A percentile compares a stretch with the other conserved stretches of the same genome.
phyloP scores from a whole-genome alignment of 371 early-diverging fungal genomes.

The Vairimorpha necatrix region DNA sequence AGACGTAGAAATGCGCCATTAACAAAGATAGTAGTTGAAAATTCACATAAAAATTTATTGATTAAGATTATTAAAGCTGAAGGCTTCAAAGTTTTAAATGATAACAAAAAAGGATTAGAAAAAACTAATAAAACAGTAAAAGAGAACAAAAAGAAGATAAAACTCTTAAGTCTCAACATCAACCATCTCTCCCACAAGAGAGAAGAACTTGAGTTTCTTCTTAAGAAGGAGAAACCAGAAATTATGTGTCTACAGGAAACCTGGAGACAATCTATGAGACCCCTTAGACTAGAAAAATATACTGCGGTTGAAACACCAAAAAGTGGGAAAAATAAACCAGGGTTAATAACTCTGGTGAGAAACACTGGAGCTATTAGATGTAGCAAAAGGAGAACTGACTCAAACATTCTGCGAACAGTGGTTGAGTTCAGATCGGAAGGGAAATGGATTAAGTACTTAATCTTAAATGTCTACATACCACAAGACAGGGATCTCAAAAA shows the following conservation, averaged over 20 bases:
- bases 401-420: neutral
- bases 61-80: neutral
- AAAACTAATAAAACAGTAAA: neutral
- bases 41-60: neutral
- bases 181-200: neutral
- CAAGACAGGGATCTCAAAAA: neutral
- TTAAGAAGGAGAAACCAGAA: neutral
- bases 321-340: neutral
- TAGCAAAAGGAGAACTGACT: neutral
- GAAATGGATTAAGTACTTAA: constrained; percentile 5
- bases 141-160: neutral
- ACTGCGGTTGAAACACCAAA: neutral
- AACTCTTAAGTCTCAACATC: neutral
- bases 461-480: constrained; percentile 2
- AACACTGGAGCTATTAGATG: neutral
- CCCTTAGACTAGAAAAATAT: neutral
- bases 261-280: neutral
- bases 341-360: neutral
- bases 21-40: neutral
- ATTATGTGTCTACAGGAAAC: neutral
- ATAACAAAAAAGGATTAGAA: neutral
- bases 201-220: neutral
- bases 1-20: neutral
- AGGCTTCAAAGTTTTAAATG: neutral
- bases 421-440: neutral